phyloP scores from a whole-genome alignment of 2,329 filamentous ascomycete species.

The Cladosporium oxysporum region DNA sequence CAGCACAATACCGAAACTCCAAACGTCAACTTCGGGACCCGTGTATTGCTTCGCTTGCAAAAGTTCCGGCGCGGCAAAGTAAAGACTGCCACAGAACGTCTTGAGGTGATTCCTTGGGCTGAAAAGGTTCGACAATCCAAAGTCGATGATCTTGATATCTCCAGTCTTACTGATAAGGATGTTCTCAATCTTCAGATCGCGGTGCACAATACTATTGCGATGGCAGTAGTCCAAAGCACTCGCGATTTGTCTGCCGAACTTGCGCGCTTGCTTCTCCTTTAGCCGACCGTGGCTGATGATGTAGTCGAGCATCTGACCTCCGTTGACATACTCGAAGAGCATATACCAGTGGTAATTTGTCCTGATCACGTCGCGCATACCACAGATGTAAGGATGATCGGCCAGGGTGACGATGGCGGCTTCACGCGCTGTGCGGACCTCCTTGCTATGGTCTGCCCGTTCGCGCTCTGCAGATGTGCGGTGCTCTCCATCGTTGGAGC shows the following conservation, averaged over 20 bases:
- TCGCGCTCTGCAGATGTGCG: conserved; percentile 73
- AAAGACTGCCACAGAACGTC: conserved; percentile 96
- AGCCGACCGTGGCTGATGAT: conserved; percentile 97
- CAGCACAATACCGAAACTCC: conserved; percentile 98
- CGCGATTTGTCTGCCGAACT: conserved; percentile 95
- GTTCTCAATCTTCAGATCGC: conserved; percentile 98
- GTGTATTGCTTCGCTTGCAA: conserved; percentile 93
- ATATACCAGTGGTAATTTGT: conserved; percentile 99
- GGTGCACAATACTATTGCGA: conserved; percentile 95
- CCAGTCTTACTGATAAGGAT: conserved; percentile 98
- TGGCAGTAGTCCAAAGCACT: conserved; percentile 97
- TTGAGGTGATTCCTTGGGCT: conserved; percentile 82
- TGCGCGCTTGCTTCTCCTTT: conserved; percentile 97
- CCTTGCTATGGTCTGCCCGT: conserved; percentile 92
- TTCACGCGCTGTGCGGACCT: conserved; percentile 90
- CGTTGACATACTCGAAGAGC: conserved; percentile 98
- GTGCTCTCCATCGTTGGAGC: conserved; percentile 78
- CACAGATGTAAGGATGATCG: conserved; percentile 93
- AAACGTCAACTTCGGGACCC: conserved; percentile 94
- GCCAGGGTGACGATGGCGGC: conserved; percentile 94
- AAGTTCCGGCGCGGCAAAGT: conserved; percentile 94
- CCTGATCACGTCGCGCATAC: conserved; percentile 89
- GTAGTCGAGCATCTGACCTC: conserved; percentile 98
- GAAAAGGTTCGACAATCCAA: conserved; percentile 95
- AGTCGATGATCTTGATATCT: conserved; percentile 99